phyloP scores from a whole-genome alignment of 371 early-diverging fungal genomes.

The Mortierella sp. region DNA sequence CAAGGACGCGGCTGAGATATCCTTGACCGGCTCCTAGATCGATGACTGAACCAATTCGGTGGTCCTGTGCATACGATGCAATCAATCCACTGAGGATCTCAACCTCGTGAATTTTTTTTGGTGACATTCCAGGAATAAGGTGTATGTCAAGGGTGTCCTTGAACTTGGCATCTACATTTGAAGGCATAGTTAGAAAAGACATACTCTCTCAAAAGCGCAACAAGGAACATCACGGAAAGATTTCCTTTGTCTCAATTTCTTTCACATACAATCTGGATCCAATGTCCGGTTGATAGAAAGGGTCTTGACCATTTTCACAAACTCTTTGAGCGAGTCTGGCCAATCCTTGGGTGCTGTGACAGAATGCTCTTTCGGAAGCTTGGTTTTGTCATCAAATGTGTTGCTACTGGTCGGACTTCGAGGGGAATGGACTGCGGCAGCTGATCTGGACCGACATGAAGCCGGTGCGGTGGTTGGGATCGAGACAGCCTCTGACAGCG shows the following conservation, averaged over 20 bases:
- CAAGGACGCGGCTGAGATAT: conserved; percentile 79
- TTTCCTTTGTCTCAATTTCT: not conserved
- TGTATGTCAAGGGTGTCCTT: conserved; percentile 48
- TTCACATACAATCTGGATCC: conserved; percentile 43
- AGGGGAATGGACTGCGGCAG: not conserved
- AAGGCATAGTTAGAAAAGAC: not conserved
- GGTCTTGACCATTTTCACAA: conserved; percentile 32
- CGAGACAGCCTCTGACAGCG: too few species aligned
- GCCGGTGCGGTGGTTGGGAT: too few species aligned
- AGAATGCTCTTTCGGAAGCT: not conserved
- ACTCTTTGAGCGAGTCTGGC: conserved; percentile 47
- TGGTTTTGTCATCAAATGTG: not conserved
- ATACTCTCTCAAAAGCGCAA: not conserved
- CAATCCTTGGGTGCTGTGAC: conserved; percentile 24
- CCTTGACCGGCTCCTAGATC: conserved; percentile 84
- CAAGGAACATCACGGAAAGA: not conserved
- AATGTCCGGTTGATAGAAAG: conserved; percentile 42
- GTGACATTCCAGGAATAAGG: conserved; percentile 73
- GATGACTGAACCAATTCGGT: conserved; percentile 59
- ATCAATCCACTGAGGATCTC: conserved; percentile 68
- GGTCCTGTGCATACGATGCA: conserved; percentile 57
- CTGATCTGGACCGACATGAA: too few species aligned
- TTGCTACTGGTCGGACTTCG: not conserved
- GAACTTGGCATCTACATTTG: conserved; percentile 35
- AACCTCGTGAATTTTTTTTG: conserved; percentile 83